Base-by-base conservation (phyloP, 2,329 filamentous ascomycete genomes). In the Anthostomella pinea region DNA sequence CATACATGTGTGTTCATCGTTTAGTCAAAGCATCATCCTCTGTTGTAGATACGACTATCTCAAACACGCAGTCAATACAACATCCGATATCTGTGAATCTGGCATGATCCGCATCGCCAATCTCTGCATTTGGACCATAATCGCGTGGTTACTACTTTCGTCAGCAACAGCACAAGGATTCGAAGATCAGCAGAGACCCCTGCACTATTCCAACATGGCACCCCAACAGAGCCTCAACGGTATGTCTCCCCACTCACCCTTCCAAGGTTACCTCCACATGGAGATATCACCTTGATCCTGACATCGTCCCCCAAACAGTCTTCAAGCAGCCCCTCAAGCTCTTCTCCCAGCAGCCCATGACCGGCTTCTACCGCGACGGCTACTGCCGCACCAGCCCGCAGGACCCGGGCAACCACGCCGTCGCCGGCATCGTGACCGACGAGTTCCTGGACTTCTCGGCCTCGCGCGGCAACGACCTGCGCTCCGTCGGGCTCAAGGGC, bases 391-490 rank as follows among this genome's bases (percentile, higher is more conserved):
- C 73, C 4, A 74, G 72, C 4, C 56, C 62, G 2, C 32, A 66
- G 10, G 77, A 83, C 51, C 62, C 58, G 13, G 79, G 78, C 15
- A 81, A 81, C 56, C 79, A 83, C 54, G 70, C 72, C 17, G 64
- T 83, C 16, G 78, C 77, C 1, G 72, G 67, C 33, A 68, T 76
- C 18, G 63, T 83, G 2, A 77, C 73, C 7, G 68, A 78, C 40
- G 72, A 77, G 48, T 83, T 83, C 56, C 72, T 82, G 21, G 74
- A 81, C 52, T 82, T 76, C 63, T 70, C 69, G 20, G 75, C 77
- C 13, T 64, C 67, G 4, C 67, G 69, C 23, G 79, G 77, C 24
- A 82, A 82, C 51, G 73, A 82, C 50, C 63, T 83, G 21, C 68
- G 75, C 16, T 50, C 57, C 13, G 20, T 68, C 14, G 77, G 77